Base-by-base conservation (phyloP, 371 early-diverging fungal species). In the Paraphysoderma sedebokerense region DNA sequence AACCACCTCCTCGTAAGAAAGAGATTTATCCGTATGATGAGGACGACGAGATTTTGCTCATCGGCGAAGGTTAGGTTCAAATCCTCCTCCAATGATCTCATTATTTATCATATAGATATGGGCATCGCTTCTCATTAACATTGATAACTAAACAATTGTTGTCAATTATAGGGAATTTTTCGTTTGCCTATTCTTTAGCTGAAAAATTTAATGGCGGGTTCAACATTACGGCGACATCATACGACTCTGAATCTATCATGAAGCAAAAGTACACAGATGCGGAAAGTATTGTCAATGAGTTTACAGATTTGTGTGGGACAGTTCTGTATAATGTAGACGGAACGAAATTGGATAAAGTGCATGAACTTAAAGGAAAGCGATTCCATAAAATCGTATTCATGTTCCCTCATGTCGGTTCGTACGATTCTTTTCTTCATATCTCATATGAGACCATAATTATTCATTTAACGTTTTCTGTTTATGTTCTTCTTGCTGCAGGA, bases 321-420 rank as follows among this genome's bases (percentile, higher is more conserved):
- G 80, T 87, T 1, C 42, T 86, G 17, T 89, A 72, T 61, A 74
- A 67, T 6, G 70, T 92, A 0, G 92, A 93, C 59, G 87, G 71
- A 0, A 92, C 92, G 0, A 58, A 72, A 37, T 53, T 92, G 36
- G 60, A 63, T 1, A 76, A 67, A 36, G 57, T 54, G 46, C 68
- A 72, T 56, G 55, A 54, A 32, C 59, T 89, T n/a, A 70, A 62
- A 37, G 62, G 58, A 30, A 64, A 65, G 42, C 46, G 59, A 35
- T 92, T 83, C 51, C 66, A 73, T 35, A 82, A 77, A 58, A 82
- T 92, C 36, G 76, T 89, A n/a, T 92, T 95, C 61, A 91, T 91
- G 60, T 95, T 95, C 59, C 95, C 93, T 36, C 95, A 93, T 57
- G 79, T 77, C 15, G 93, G 92, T 70, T 67, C 30, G 39, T 12